A percentile compares a stretch with the other conserved stretches of the same genome.
phyloP scores from a whole-genome alignment of 805 yeast species.

The Scheffersomyces ergatensis region DNA sequence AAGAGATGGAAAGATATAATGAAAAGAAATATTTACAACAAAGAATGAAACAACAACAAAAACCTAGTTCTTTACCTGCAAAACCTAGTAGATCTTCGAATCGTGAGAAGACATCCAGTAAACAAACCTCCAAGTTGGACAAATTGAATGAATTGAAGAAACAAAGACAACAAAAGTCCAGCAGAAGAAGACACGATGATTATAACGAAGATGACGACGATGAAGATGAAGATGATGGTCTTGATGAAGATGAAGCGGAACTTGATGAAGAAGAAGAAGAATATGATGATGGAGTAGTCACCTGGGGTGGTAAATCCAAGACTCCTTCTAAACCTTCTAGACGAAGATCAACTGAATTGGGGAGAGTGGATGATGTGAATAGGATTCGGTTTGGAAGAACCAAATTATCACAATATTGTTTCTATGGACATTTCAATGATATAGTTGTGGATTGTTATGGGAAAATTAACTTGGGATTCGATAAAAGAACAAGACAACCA shows the following conservation, averaged over 20 bases:
- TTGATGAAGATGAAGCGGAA: slow-evolving; percentile 39
- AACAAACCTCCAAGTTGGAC: slow-evolving; percentile 39
- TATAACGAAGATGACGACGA: slow-evolving; percentile 36
- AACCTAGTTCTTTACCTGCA: slow-evolving; percentile 5
- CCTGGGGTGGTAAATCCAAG: slow-evolving; percentile 24
- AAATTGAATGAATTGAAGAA: slow-evolving; percentile 72
- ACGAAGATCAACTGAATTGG: slow-evolving; percentile 33
- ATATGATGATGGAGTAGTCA: slow-evolving; percentile 31
- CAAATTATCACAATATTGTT: slow-evolving; percentile 70
- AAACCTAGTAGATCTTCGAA: slow-evolving; percentile 38
- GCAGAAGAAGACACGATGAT: slow-evolving; percentile 33
- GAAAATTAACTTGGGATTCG: slow-evolving; percentile 76
- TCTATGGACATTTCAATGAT: slow-evolving; percentile 76
- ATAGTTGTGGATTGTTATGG: slow-evolving; percentile 74
- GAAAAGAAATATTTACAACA: slow-evolving; percentile 82
- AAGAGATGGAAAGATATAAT: slow-evolving; percentile 83
- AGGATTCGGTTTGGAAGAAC: slow-evolving; percentile 75
- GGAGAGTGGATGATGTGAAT: slow-evolving; percentile 65
- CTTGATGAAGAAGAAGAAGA: slow-evolving; percentile 26
- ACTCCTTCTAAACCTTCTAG: slow-evolving; percentile 15
- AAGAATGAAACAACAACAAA: slow-evolving; percentile 57
- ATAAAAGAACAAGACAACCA: slow-evolving; percentile 57
- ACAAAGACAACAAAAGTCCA: slow-evolving; percentile 66
- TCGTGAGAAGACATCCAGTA: slow-evolving; percentile 30
- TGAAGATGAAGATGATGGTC: slow-evolving; percentile 47